Base-by-base conservation (phyloP, 1,284 basidiomycete genomes). In the Cryptococcus hybrid region DNA sequence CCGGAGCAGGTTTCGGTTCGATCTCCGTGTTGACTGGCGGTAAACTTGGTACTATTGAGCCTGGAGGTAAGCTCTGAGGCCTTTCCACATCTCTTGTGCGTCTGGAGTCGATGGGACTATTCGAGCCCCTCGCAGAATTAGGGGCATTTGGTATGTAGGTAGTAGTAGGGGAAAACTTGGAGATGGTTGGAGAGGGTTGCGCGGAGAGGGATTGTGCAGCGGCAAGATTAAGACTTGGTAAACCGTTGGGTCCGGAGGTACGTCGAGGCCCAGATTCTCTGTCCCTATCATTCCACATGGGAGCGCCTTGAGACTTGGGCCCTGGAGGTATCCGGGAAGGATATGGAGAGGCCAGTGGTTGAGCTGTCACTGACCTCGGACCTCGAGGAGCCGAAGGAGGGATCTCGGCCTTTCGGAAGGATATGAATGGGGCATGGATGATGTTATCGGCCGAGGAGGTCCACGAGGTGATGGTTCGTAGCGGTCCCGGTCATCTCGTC, bases 51-150 rank as follows among this genome's bases (percentile, higher is more conserved):
- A 4, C 30, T 30, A 4, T 30, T 30, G 30, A 30, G 30, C 30
- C 3, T 30, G 57, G 45, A 12, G 56, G 61, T 7, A 49, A 47
- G 34, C 51, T 51, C 1, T 51, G 37, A 3, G 62, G 44, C 7
- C 48, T 49, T 7, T 50, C 52, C 1, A 13, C 3, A 2, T 54
- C 52, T 24, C 56, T 39, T 13, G 51, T 9, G n/a, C 45, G 49
- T 37, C 45, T 59, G 5, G 30, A 50, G 7, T 67, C 65, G 3
- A 65, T 64, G 3, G 70, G 70, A 53, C 68, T 69, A 8, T 65
- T 65, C 0, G 67, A 69, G 3, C 67, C 70, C 37, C 71, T 57
- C 51, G 65, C 60, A 0, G 68, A 71, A 15, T 66, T 51, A 18
- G 70, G 59, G 3, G 61, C 59, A 2, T 64, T 30, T 30, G 30